phyloP scores from a whole-genome alignment of 1,139 yeast genomes.

The Pichia sp. region DNA sequence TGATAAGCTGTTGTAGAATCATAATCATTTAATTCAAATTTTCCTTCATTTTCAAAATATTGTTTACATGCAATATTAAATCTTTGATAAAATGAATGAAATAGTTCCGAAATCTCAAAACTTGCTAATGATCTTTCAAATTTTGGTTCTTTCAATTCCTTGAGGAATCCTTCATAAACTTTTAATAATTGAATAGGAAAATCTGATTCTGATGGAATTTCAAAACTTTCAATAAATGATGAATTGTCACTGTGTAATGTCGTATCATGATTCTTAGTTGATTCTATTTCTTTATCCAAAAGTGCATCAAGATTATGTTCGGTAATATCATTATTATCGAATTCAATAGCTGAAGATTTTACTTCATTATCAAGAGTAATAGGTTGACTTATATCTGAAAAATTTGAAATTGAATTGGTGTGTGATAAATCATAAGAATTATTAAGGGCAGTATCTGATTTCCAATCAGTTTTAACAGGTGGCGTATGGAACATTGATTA shows the following conservation, averaged over 20 bases:
- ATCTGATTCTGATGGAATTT: slow-evolving; percentile 18
- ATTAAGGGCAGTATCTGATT: slow-evolving; percentile 19
- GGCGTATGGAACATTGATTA: slow-evolving; percentile 30
- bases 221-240: slow-evolving; percentile 14
- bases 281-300: slow-evolving; percentile 1
- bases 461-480: slow-evolving; percentile 27
- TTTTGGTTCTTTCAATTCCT: slow-evolving; percentile 49
- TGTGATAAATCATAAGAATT: slow-evolving; percentile 18
- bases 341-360: not conserved
- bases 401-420: not conserved
- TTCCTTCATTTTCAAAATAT: slow-evolving; percentile 24
- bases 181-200: slow-evolving; percentile 33
- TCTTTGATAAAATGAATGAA: slow-evolving; percentile 45
- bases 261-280: not conserved
- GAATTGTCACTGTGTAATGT: slow-evolving; percentile 6
- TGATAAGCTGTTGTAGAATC: slow-evolving; percentile 22
- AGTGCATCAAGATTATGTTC: not conserved
- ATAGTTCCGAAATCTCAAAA: slow-evolving; percentile 44
- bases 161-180: slow-evolving; percentile 38
- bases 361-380: not conserved
- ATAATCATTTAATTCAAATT: slow-evolving; percentile 25
- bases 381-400: slow-evolving; percentile 5
- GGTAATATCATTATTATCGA: slow-evolving; percentile 5
- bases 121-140: slow-evolving; percentile 48
- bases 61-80: slow-evolving; percentile 27